These are phyloP conservation scores for Bidens hawaiensis DNA, from an alignment of 140 eudicot species.

Conservation along the genomic window DNA sequence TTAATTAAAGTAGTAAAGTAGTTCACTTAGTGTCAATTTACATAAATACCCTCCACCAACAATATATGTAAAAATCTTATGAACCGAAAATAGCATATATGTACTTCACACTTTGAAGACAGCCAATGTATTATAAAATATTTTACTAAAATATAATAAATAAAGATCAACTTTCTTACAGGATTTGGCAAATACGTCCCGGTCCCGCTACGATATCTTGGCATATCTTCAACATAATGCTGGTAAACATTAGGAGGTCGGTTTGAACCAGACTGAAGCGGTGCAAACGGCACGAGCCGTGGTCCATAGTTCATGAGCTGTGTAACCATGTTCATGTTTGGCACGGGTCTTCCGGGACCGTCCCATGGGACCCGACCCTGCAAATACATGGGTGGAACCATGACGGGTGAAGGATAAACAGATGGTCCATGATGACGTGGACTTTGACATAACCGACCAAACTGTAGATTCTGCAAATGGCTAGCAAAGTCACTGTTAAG, in stretches of 20 bases:
- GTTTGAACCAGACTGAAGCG: conserved; percentile 53
- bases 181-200: conserved; percentile 95
- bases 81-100: too few species aligned
- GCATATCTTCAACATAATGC: conserved; percentile 68
- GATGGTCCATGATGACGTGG: conserved; percentile 51
- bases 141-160: neutral
- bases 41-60: neutral
- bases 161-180: conserved; percentile 35
- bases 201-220: conserved; percentile 90
- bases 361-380: conserved; percentile 91
- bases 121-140: neutral
- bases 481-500: too few species aligned
- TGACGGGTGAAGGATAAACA: conserved; percentile 58
- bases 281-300: conserved; percentile 62
- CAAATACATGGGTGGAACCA: conserved; percentile 75
- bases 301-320: conserved; percentile 87
- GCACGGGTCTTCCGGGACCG: conserved; percentile 77
- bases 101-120: neutral
- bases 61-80: too few species aligned
- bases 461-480: conserved; percentile 87
- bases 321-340: conserved; percentile 52
- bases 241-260: conserved; percentile 73
- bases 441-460: conserved; percentile 77
- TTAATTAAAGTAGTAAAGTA: too few species aligned
- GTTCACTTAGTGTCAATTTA: too few species aligned